Conservation (phyloP, 2,329 filamentous ascomycete genomes). For the Beauveria medogensis region DNA sequence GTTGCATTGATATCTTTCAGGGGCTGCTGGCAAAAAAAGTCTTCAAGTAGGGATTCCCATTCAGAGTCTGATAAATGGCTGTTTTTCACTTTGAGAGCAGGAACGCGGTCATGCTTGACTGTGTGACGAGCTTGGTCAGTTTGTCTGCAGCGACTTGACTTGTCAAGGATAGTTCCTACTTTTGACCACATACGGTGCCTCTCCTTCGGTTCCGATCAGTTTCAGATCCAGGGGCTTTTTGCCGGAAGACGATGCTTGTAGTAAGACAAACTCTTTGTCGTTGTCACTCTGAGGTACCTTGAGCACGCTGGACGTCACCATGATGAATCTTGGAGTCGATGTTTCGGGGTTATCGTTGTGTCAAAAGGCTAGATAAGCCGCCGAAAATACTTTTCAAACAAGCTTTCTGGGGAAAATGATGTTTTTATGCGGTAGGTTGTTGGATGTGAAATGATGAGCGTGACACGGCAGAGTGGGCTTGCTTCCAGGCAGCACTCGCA, state of each 20-base stretch:
- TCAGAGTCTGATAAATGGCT: constrained; percentile 51
- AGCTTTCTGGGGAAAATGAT: not conserved
- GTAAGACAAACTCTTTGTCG: constrained; percentile 40
- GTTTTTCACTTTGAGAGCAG: constrained; percentile 44
- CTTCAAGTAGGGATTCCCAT: constrained; percentile 55
- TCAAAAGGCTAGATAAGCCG: not conserved
- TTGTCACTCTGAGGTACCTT: constrained; percentile 9
- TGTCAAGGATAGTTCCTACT: constrained; percentile 36
- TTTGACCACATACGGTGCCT: constrained; percentile 48
- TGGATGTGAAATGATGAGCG: not conserved
- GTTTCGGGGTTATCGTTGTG: not conserved
- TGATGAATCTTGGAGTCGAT: not conserved
- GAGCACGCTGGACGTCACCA: constrained; percentile 3
- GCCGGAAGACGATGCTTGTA: constrained; percentile 47
- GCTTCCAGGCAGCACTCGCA: not conserved
- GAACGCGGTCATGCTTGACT: constrained; percentile 51
- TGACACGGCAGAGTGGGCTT: not conserved
- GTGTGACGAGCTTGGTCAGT: constrained; percentile 15
- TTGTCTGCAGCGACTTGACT: constrained; percentile 6
- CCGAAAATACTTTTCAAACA: not conserved
- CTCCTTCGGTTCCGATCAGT: constrained; percentile 60
- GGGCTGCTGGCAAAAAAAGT: constrained; percentile 45
- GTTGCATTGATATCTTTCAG: constrained; percentile 49
- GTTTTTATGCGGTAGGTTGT: not conserved
- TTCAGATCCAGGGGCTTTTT: constrained; percentile 54